These are phyloP conservation scores for Medicago ruthenica DNA, from an alignment of 306 rosid species.

Conservation along the genomic window DNA sequence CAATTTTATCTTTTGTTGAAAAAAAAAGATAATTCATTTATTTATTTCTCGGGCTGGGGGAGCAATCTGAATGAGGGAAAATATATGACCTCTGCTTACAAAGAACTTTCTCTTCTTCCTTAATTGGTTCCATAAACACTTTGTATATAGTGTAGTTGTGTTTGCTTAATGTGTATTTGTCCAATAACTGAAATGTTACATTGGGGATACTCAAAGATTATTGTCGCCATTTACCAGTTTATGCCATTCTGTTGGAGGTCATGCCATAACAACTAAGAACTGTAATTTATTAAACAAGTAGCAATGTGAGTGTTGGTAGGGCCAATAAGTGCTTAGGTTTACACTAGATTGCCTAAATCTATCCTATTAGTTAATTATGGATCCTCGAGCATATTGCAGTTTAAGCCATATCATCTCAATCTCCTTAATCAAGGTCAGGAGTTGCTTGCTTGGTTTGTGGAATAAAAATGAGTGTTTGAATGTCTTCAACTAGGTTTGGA, in stretches of 20 bases:
- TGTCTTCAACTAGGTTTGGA: slow-evolving; percentile 3
- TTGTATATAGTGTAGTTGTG: slow-evolving; percentile 2
- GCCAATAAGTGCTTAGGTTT: slow-evolving; percentile 15
- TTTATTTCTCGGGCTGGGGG: slow-evolving; percentile 4
- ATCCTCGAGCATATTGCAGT: slow-evolving; percentile 14
- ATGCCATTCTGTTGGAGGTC: slow-evolving; percentile 31
- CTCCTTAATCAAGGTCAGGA: slow-evolving; percentile 21
- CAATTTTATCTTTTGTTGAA: neutral
- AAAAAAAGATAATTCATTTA: neutral
- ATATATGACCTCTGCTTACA: slow-evolving; percentile 7
- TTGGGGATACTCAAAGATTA: slow-evolving; percentile 29
- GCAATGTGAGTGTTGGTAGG: slow-evolving; percentile 8
- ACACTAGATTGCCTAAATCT: slow-evolving; percentile 33
- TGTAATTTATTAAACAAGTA: slow-evolving; percentile 16
- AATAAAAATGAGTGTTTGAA: slow-evolving; percentile 34
- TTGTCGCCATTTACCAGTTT: slow-evolving; percentile 26
- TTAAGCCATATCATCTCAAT: slow-evolving; percentile 8
- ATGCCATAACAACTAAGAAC: slow-evolving; percentile 27
- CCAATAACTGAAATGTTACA: slow-evolving; percentile 24
- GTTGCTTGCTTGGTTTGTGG: slow-evolving; percentile 23
- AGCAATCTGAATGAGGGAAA: slow-evolving; percentile 34
- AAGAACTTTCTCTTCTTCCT: slow-evolving; percentile 25
- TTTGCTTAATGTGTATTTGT: slow-evolving; percentile 34
- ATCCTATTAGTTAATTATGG: neutral
- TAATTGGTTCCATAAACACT: slow-evolving; percentile 1